phyloP scores from a whole-genome alignment of 2,329 filamentous ascomycete species.

The Decorospora gaudefroyi region DNA sequence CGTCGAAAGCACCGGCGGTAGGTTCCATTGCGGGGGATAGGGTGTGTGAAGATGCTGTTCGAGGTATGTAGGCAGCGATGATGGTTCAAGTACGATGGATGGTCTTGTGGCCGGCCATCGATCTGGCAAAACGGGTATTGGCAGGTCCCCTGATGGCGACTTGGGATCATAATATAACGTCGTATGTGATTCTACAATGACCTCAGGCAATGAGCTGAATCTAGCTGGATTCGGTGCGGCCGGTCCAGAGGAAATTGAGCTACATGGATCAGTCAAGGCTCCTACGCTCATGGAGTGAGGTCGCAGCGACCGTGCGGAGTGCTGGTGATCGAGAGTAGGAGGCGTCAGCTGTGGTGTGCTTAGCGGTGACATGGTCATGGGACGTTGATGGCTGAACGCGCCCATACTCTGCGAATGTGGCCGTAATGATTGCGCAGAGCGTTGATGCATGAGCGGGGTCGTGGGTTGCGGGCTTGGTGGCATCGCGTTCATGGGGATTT shows the following conservation, averaged over 20 bases:
- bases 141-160: conserved; percentile 13
- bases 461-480: conserved; percentile 12
- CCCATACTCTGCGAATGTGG: conserved; percentile 22
- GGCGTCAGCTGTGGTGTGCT: conserved; percentile 2
- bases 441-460: conserved; percentile 20
- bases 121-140: conserved; percentile 17
- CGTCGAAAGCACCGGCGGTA: conserved; percentile 25
- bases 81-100: conserved; percentile 14
- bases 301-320: conserved; percentile 10
- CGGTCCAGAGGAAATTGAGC: conserved; percentile 22
- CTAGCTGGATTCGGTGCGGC: conserved; percentile 2
- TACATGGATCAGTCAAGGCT: conserved; percentile 17
- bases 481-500: conserved; percentile 18
- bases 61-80: conserved; percentile 29
- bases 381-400: neutral
- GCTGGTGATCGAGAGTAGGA: conserved; percentile 2
- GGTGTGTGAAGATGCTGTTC: conserved; percentile 38
- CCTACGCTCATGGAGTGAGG: conserved; percentile 19
- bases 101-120: conserved; percentile 5
- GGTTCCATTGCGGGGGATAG: conserved; percentile 40
- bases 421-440: conserved; percentile 14
- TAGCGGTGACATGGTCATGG: neutral
- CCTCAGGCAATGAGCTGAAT: conserved; percentile 24
- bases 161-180: conserved; percentile 6
- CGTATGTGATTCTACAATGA: conserved; percentile 6